Evolutionary conservation across 2,329 filamentous ascomycete genomes (phyloP).

Genomic region (Diaporthe ampelina): DNA sequence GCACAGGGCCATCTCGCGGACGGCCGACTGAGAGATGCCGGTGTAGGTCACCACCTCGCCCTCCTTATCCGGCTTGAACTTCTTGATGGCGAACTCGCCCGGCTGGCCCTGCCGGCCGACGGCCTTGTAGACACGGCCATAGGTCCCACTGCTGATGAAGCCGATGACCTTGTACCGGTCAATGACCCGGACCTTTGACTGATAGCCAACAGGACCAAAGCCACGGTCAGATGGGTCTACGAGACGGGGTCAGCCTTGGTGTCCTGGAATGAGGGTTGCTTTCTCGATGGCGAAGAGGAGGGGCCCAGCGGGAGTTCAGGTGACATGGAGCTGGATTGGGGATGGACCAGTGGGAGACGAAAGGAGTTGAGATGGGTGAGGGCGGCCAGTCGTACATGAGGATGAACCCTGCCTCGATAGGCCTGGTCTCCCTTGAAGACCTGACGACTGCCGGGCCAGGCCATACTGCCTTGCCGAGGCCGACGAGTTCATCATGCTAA

Average conservation of each 20-base stretch:
- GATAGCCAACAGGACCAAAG: conserved; percentile 63
- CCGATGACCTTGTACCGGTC: conserved; percentile 97
- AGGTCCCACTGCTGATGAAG: conserved; percentile 98
- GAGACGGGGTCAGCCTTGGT: conserved; percentile 52
- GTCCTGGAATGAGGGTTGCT: not conserved
- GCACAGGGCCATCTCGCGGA: conserved; percentile 97
- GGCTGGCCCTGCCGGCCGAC: conserved; percentile 79
- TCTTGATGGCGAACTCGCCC: conserved; percentile 97
- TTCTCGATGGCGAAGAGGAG: not conserved
- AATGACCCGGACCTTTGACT: conserved; percentile 87
- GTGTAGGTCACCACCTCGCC: conserved; percentile 95
- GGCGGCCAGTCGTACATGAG: conserved; percentile 33
- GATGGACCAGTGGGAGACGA: conserved; percentile 43
- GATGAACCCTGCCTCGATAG: conserved; percentile 41
- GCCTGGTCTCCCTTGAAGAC: conserved; percentile 38
- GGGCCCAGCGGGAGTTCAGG: not conserved
- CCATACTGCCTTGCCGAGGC: conserved; percentile 39
- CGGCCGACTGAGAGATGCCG: conserved; percentile 95
- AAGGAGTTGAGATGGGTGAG: conserved; percentile 10
- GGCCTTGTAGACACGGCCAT: conserved; percentile 98
- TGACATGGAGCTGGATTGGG: conserved; percentile 45
- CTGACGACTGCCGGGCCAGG: conserved; percentile 40
- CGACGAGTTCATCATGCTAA: conserved; percentile 40
- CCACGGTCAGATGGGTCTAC: conserved; percentile 69
- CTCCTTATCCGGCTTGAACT: conserved; percentile 99